A percentile compares a stretch with the other conserved stretches of the same genome.
These are phyloP conservation scores for Penicillium flavigenum DNA, from an alignment of 495 filamentous ascomycete species.

Conservation along the genomic window DNA sequence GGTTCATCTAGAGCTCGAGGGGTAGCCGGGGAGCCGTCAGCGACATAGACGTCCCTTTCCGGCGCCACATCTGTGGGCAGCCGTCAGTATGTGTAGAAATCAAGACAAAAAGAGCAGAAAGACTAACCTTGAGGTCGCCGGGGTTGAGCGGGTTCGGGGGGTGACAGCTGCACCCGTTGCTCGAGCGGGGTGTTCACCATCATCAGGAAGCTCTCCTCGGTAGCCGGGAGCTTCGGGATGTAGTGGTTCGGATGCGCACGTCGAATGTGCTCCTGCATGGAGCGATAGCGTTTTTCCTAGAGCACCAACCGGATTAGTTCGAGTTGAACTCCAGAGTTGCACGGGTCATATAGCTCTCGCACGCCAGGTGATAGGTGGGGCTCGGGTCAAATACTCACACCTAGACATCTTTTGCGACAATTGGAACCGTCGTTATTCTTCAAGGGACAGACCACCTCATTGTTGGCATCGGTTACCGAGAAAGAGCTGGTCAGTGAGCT, in stretches of 20 bases:
- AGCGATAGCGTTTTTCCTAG: conserved; percentile 96
- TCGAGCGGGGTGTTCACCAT: conserved; percentile 91
- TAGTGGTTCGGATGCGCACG: conserved; percentile 97
- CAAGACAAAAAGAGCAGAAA: background rate
- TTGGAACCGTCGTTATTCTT: conserved; percentile 94
- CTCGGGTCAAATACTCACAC: conserved; percentile 64
- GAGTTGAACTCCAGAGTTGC: conserved; percentile 9
- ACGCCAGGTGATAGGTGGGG: conserved; percentile 18
- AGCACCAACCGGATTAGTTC: conserved; percentile 26
- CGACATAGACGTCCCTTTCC: conserved; percentile 55
- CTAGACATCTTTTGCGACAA: conserved; percentile 96
- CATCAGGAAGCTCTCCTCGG: conserved; percentile 94
- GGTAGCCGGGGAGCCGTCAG: conserved; percentile 69
- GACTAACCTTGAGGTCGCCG: conserved; percentile 41
- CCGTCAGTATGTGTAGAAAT: conserved; percentile 29
- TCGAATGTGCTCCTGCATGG: conserved; percentile 99
- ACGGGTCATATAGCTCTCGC: conserved; percentile 6
- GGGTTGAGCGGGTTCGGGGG: conserved; percentile 47
- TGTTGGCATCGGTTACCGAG: conserved; percentile 85
- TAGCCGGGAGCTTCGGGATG: conserved; percentile 97
- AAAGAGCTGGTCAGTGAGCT: conserved; percentile 86
- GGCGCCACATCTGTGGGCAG: conserved; percentile 36
- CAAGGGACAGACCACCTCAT: conserved; percentile 96
- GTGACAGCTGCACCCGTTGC: conserved; percentile 63
- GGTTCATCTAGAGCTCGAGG: conserved; percentile 72